These are phyloP conservation scores for Oldenlandia corymbosa DNA, from an alignment of 257 asterid genomes.

Conservation along the genomic window DNA sequence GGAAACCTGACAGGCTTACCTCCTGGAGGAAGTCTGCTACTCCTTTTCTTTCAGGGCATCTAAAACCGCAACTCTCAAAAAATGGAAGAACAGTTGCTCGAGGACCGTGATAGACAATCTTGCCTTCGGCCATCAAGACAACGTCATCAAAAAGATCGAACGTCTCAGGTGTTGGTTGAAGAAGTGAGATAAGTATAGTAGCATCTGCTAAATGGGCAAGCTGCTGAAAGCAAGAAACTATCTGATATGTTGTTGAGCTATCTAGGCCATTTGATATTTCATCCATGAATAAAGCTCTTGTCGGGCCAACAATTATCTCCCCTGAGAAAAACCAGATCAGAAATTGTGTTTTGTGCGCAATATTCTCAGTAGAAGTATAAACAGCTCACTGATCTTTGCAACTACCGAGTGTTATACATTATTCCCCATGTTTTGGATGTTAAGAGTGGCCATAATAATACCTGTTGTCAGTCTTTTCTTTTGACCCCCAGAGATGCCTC, in stretches of 20 bases:
- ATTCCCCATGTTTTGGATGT: no score
- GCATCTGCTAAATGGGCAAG: slow-evolving; percentile 46
- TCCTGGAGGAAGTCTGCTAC: slow-evolving; percentile 34
- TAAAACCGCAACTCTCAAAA: slow-evolving; percentile 38
- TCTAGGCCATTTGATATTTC: slow-evolving; percentile 52
- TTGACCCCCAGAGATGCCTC: slow-evolving; percentile 53
- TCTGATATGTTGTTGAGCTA: slow-evolving; percentile 49
- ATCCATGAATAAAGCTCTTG: slow-evolving; percentile 51
- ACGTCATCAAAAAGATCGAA: slow-evolving; percentile 48
- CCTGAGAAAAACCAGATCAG: slow-evolving; percentile 20
- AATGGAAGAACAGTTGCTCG: slow-evolving; percentile 22
- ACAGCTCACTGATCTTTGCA: background rate
- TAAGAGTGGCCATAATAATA: slow-evolving; percentile 1
- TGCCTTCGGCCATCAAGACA: slow-evolving; percentile 42
- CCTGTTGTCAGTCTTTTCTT: slow-evolving; percentile 49
- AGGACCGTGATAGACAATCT: slow-evolving; percentile 43
- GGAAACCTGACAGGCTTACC: slow-evolving; percentile 16
- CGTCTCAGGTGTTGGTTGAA: slow-evolving; percentile 54
- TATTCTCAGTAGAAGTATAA: no score
- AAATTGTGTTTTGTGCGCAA: no score
- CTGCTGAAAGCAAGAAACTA: slow-evolving; percentile 38
- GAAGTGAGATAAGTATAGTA: slow-evolving; percentile 45
- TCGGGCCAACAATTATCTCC: slow-evolving; percentile 55
- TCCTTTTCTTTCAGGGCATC: slow-evolving; percentile 42
- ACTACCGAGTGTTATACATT: background rate